Evolutionary conservation across 75 land plant species (phyloP).

Genomic region (Gnetum montanum): DNA sequence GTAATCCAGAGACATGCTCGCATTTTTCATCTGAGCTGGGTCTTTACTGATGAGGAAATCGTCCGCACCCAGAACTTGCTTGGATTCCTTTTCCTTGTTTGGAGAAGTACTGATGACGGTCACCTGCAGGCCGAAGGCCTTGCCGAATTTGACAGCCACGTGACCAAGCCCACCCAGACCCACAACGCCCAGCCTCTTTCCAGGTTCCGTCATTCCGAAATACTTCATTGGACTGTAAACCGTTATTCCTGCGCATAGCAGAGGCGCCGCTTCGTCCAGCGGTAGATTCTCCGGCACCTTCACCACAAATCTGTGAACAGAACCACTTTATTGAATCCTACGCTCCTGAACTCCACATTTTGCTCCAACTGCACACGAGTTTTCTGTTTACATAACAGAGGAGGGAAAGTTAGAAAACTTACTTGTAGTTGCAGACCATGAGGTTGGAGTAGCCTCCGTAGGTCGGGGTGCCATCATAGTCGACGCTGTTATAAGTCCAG

Average conservation of each 20-base stretch:
- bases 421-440: conserved; percentile 41
- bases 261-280: conserved; percentile 44
- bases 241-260: conserved; percentile 77
- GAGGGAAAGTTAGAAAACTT: no score
- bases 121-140: conserved; percentile 52
- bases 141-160: conserved; percentile 54
- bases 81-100: conserved; percentile 45
- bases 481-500: conserved; percentile 27
- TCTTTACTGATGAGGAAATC: conserved; percentile 54
- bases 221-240: conserved; percentile 72
- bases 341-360: no score
- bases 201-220: conserved; percentile 41
- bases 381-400: no score
- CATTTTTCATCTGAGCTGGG: conserved; percentile 35
- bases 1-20: conserved; percentile 32
- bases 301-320: conserved; percentile 14
- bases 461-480: conserved; percentile 49
- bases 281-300: conserved; percentile 38
- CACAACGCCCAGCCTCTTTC: conserved; percentile 35
- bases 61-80: conserved; percentile 46
- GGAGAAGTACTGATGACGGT: conserved; percentile 69
- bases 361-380: no score
- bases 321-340: no score
- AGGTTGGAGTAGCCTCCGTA: conserved; percentile 67
- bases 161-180: conserved; percentile 76